Base-by-base conservation (phyloP, 768 basidiomycete species). In the Vishniacozyma victoriae region DNA sequence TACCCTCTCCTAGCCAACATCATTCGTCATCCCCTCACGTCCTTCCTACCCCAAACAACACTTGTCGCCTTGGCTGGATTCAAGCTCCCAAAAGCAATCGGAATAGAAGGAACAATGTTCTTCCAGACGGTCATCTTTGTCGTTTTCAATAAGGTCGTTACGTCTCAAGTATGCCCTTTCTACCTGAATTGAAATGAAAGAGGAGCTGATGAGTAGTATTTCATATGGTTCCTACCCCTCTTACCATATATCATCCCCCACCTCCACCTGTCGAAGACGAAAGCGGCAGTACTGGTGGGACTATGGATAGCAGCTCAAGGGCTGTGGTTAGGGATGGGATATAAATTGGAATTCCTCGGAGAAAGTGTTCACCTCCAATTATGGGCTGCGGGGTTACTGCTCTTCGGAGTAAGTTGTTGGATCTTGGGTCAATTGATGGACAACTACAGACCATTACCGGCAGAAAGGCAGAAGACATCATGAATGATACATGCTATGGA, bases 121-220 rank as follows among this genome's bases (percentile, higher is more conserved):
- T 77, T 92, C 12, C 92, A 96, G 72, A 97, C 95, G 2, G 78
- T 79, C 29, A 74, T 79, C 0, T 97, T 99, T 62, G 92, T 96
- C n/a, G 73, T 89, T 6, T 93, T 97, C 76, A 99, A 97, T 71
- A 92, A 93, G 72, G 95, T 99, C 42, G 95, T 92, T 78, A 99
- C 95, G 0, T 95, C 91, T 0, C 90, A 93, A 78, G 89, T 87
- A n/a, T n/a, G n/a, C n/a, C n/a, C n/a, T n/a, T n/a, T n/a, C n/a
- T n/a, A n/a, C n/a, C n/a, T n/a, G n/a, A n/a, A n/a, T n/a, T n/a
- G n/a, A n/a, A n/a, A n/a, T n/a, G n/a, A n/a, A n/a, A n/a, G n/a
- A n/a, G n/a, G n/a, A 41, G 22, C 14, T 24, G 23, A 41, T 11
- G 16, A 18, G 29, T 72, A 97, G 86, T 99, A 99, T 71, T 99